phyloP scores from a whole-genome alignment of 163 green algal genomes.

The Scenedesmus sp. region DNA sequence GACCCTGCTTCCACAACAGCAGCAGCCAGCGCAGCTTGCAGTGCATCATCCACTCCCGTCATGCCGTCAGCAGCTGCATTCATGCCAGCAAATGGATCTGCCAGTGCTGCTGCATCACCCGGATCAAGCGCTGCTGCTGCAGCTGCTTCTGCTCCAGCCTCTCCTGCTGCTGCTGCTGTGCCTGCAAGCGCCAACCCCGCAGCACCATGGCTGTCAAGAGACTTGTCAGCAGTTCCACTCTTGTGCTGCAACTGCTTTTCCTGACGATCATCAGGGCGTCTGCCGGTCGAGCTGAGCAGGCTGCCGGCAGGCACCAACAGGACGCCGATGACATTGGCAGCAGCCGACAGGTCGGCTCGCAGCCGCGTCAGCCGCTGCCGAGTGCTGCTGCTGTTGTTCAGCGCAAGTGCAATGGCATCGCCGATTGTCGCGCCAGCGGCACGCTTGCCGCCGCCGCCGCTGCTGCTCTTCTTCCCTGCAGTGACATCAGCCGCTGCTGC shows the following conservation, averaged over 20 bases:
- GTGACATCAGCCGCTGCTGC: not conserved
- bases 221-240: not conserved
- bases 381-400: not conserved
- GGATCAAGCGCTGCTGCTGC: not conserved
- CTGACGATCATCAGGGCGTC: not conserved
- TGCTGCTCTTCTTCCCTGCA: not conserved
- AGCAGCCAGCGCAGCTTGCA: slow-evolving; percentile 18
- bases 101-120: not conserved
- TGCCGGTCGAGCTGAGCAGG: not conserved
- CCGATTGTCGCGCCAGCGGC: slow-evolving; percentile 13
- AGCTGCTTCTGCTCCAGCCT: not conserved
- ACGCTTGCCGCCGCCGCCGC: not conserved
- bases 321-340: slow-evolving; percentile 22
- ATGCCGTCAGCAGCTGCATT: not conserved
- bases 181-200: not conserved
- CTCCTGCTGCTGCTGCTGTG: slow-evolving; percentile 15
- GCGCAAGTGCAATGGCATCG: not conserved
- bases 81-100: not conserved
- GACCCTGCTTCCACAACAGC: not conserved
- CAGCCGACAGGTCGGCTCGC: slow-evolving; percentile 23
- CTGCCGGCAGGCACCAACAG: slow-evolving; percentile 33
- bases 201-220: not conserved
- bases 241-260: not conserved
- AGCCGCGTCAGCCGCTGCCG: not conserved
- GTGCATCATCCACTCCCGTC: not conserved